Conservation (phyloP, 176 grass and related monocot species). For the Oryza officinalis region DNA sequence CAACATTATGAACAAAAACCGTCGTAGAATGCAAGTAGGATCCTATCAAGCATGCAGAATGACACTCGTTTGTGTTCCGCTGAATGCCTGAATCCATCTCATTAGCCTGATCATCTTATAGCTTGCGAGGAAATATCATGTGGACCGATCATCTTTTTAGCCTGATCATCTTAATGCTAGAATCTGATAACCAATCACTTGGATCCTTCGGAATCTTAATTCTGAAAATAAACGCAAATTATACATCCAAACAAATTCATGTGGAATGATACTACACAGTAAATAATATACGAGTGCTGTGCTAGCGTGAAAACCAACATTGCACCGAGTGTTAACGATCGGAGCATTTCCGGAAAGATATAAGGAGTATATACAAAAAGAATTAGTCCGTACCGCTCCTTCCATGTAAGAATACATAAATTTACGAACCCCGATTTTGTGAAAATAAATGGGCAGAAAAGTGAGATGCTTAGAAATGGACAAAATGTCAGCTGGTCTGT, state of each 20-base stretch:
- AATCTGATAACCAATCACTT: not conserved
- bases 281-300: not conserved
- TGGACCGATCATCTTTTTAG: too few relatives aligned
- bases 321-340: not conserved
- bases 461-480: not conserved
- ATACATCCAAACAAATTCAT: not conserved
- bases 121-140: too few relatives aligned
- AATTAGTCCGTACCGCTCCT: not conserved
- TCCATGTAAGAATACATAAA: not conserved
- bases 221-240: not conserved
- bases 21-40: too few relatives aligned
- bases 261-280: not conserved
- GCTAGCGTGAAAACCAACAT: not conserved
- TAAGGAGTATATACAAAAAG: not conserved
- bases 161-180: not conserved
- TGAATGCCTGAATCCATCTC: too few relatives aligned
- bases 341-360: not conserved
- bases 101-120: too few relatives aligned
- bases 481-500: not conserved
- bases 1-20: too few relatives aligned
- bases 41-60: too few relatives aligned
- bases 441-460: not conserved
- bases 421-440: not conserved
- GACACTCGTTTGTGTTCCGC: too few relatives aligned
- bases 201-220: not conserved